phyloP scores from a whole-genome alignment of 768 basidiomycete species.

The Chalciporus pseudorubinellus region DNA sequence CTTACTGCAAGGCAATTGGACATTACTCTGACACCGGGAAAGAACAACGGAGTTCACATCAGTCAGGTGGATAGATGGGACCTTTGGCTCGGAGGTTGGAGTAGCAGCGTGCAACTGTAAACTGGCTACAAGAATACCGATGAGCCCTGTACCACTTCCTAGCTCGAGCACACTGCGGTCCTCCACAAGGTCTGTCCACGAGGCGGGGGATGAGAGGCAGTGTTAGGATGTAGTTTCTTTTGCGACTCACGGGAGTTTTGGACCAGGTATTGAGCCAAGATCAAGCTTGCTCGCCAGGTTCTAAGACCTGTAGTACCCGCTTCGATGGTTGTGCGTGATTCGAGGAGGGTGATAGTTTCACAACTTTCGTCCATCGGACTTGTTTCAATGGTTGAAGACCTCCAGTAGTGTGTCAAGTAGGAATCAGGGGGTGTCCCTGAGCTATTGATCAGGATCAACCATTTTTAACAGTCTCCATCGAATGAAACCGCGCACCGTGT shows the following conservation, averaged over 20 bases:
- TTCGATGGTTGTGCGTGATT: slow-evolving; percentile 73
- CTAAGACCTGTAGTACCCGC: slow-evolving; percentile 75
- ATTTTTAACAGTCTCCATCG: background rate
- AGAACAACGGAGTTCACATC: slow-evolving; percentile 68
- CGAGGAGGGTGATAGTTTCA: slow-evolving; percentile 57
- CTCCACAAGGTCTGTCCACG: slow-evolving; percentile 6
- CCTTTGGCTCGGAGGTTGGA: background rate
- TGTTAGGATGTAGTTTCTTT: background rate
- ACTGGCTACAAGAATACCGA: slow-evolving; percentile 60
- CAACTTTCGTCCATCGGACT: slow-evolving; percentile 17
- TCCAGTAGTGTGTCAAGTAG: slow-evolving; percentile 69
- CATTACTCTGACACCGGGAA: slow-evolving; percentile 55
- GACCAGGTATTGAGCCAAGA: slow-evolving; percentile 61
- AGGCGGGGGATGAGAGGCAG: background rate
- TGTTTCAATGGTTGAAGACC: slow-evolving; percentile 4
- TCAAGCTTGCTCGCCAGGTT: slow-evolving; percentile 75
- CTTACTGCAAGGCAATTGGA: slow-evolving; percentile 68
- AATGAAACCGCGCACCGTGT: slow-evolving; percentile 13
- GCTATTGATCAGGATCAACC: slow-evolving; percentile 9
- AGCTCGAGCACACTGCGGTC: slow-evolving; percentile 61
- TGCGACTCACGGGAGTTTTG: slow-evolving; percentile 48
- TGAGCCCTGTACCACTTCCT: slow-evolving; percentile 74
- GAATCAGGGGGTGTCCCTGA: slow-evolving; percentile 39
- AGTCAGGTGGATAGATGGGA: slow-evolving; percentile 47
- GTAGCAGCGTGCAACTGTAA: slow-evolving; percentile 41